Evolutionary conservation across 202 grass and related monocot genomes (phyloP), one percentile per base, ranked within the genome.

Genomic region (Setaria viridis): DNA sequence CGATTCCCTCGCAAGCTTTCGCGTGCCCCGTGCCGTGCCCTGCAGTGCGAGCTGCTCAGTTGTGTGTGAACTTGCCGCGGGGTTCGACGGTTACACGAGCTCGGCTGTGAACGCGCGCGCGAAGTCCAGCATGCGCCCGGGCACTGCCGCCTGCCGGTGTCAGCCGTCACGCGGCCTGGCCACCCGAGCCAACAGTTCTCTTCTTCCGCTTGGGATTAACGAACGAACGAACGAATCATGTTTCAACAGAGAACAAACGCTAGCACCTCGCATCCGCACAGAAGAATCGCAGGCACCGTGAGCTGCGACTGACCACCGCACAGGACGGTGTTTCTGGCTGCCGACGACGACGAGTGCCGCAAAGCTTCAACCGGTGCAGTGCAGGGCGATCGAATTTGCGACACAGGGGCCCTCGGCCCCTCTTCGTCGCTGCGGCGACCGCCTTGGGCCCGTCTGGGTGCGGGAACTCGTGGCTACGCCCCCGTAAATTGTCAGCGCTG

Each of bases 301-400:
- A 72, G 10, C 13, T 12, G 50, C 3, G 49, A 51, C 49, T 51
- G 49, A 51, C 49, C 49, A 7, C 51, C 51, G 51, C 51, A 62
- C 58, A 62, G 58, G 58, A 39, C 37, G 37, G 37, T 4, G 57
- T 25, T 14, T 46, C 4, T 42, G 9, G 47, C 59, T 20, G 82
- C 46, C 54, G 83, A 81, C 78, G 71, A 76, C 54, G 83, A 81
- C 78, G 71, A 76, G 62, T 9, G 51, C 85, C 41, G 78, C 78
- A 76, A 68, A 58, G 50, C 47, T 87, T 84, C 80, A 64, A 84
- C 66, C 64, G 3, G 39, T 5, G 43, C 73, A 2, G 41, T 13
- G 21, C 71, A 53, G 37, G 50, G 21, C 67, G 32, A 53, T 51
- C 80, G 47, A 46, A 16, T 64, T 69, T 10, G 9, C 83, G 42